These are phyloP conservation scores for Erodium texanum DNA, from an alignment of 441 rosid genomes.

Conservation along the genomic window DNA sequence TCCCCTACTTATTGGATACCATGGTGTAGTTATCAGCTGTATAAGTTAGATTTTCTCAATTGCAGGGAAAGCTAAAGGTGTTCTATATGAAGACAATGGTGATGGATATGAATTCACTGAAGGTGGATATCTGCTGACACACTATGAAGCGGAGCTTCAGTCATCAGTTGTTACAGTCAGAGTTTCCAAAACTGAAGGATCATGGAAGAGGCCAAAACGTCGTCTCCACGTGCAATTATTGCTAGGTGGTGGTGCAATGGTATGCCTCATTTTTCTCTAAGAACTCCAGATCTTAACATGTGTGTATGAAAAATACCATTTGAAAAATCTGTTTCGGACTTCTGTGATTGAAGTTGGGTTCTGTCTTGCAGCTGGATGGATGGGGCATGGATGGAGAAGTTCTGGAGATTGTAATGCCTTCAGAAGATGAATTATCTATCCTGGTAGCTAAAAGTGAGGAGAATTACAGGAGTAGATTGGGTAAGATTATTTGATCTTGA, in stretches of 20 bases:
- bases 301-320: not conserved
- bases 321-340: slow-evolving; percentile 3
- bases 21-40: not conserved
- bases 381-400: slow-evolving; percentile 89
- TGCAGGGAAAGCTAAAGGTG: slow-evolving; percentile 71
- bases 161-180: slow-evolving; percentile 56
- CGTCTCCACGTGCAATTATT: slow-evolving; percentile 58
- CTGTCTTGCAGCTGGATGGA: slow-evolving; percentile 49
- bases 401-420: slow-evolving; percentile 53
- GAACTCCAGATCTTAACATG: not conserved
- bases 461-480: slow-evolving; percentile 41
- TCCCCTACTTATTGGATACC: slow-evolving; percentile 1
- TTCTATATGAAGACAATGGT: slow-evolving; percentile 79
- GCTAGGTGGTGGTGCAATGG: slow-evolving; percentile 84
- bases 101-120: slow-evolving; percentile 75
- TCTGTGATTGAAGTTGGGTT: slow-evolving; percentile 16
- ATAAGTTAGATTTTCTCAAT: slow-evolving; percentile 15
- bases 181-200: slow-evolving; percentile 62
- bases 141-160: slow-evolving; percentile 57
- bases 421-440: slow-evolving; percentile 36
- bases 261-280: slow-evolving; percentile 22
- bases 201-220: slow-evolving; percentile 88
- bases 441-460: slow-evolving; percentile 44
- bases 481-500: slow-evolving; percentile 27
- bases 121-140: slow-evolving; percentile 56